Evolutionary conservation across 2,329 filamentous ascomycete genomes (phyloP), one percentile per base, ranked within the genome.

Genomic region (Phyllosticta citrichinensis): DNA sequence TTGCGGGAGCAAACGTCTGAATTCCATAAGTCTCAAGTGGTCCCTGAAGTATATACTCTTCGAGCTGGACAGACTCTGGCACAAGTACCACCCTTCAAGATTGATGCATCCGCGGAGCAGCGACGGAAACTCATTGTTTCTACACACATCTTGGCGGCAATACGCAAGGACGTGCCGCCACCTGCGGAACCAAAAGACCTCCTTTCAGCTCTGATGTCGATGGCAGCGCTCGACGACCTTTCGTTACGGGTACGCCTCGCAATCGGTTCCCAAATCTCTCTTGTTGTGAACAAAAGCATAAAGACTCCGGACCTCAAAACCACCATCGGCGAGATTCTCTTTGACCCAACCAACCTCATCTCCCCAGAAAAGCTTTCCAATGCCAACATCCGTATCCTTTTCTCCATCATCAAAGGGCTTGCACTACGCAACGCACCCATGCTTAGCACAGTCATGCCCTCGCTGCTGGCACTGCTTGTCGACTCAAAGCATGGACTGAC

Each of bases 371-470:
- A 66, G 57, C 65, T 68, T 62, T 73, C 69, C 33, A 68, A 74
- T 5, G 70, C 75, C 58, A 74, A 73, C 33, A 79, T 86, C 65
- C 77, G 79, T 22, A 77, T 83, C 20, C 75, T 83, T 53, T 86
- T 87, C 69, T 83, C 84, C 66, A 74, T 86, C 50, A 73, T 81
- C 8, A 87, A 86, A 68, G 83, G 82, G 8, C 76, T 87, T 0
- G 71, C 85, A 20, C 74, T 87, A 12, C 80, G 84, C 72, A 70
- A 82, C 74, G 69, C 78, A 70, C 64, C 75, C 69, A 68, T 77
- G 1, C 69, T 79, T 20, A 73, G 72, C 10, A 72, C 70, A 1
- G 67, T 74, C 20, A 77, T 79, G 22, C 70, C 75, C 11, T 68
- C 69, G 8, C 69, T 86, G 2, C 73, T 86, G 6, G 75, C 76